Conservation (phyloP, 495 filamentous ascomycete genomes). For the Penicillium manginii region DNA sequence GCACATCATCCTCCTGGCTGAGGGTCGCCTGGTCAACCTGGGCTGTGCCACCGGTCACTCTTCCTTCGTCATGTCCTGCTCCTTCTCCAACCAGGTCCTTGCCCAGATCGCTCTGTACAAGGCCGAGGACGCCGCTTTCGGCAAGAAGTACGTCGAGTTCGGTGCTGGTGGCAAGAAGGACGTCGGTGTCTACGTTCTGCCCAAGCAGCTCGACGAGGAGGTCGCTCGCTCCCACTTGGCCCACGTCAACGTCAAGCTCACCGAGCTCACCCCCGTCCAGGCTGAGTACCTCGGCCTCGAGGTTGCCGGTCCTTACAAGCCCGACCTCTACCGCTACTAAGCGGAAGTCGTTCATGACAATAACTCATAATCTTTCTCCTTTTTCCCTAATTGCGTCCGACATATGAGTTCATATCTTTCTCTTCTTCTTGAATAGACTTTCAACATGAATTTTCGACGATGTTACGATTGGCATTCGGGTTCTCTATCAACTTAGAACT, state of each 20-base stretch:
- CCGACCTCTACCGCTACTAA: conserved; percentile 70
- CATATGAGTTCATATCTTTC: conserved; percentile 42
- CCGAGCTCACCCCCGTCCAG: conserved; percentile 80
- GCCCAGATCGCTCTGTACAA: conserved; percentile 99
- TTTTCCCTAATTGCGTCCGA: conserved; percentile 41
- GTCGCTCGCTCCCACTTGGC: conserved; percentile 90
- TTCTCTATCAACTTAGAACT: conserved; percentile 53
- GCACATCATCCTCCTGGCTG: conserved; percentile 96
- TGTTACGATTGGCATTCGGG: conserved; percentile 58
- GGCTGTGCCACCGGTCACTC: conserved; percentile 99
- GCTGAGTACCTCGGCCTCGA: conserved; percentile 90
- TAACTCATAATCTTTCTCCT: background rate
- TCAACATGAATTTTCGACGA: conserved; percentile 67
- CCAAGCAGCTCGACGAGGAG: conserved; percentile 98
- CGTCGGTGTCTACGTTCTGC: conserved; percentile 93
- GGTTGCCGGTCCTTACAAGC: conserved; percentile 91
- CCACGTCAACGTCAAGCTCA: conserved; percentile 94
- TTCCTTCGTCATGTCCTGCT: conserved; percentile 99
- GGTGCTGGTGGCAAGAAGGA: conserved; percentile 87
- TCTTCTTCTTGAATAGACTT: conserved; percentile 46
- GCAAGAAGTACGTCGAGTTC: conserved; percentile 94
- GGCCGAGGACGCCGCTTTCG: conserved; percentile 82
- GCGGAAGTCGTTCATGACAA: conserved; percentile 8
- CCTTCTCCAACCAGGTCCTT: conserved; percentile 99
- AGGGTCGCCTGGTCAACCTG: conserved; percentile 98